Evolutionary conservation across 2,329 filamentous ascomycete genomes (phyloP), one percentile per base, ranked within the genome.

Genomic region (Beauveria scarabaeidicola): DNA sequence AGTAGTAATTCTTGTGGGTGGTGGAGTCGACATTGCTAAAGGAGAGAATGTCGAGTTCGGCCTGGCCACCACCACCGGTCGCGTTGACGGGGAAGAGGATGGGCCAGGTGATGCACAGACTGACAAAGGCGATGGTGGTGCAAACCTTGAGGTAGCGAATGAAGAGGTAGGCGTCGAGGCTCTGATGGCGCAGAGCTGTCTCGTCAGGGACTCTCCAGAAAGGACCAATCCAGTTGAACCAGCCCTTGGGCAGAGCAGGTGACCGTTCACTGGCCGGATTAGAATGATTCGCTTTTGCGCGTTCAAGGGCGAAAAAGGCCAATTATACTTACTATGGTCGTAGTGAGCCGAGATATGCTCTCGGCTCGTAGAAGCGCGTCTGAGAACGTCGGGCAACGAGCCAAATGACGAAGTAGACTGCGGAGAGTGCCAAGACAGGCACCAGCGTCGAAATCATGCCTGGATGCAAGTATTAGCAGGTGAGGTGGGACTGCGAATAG

Each of bases 161-260:
- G 44, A 58, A 62, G 23, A 97, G 83, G 70, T 91, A 97, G 36
- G 88, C 86, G 71, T 97, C 93, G 63, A 97, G 82, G 3, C 90
- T 91, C 71, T 91, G 89, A 73, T 96, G 90, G 65, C 92, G 88
- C 44, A 97, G 81, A 27, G 91, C 81, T 67, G 90, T 94, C 61
- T 85, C 85, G 72, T 97, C 92, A 6, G 81, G 78, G 51, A 85
- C 73, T 66, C 81, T 81, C 74, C 81, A 82, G 72, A 89, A 85
- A 10, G 80, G 75, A 44, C 72, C 72, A 63, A 89, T 73, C 86
- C 86, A 89, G 66, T 80, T 78, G 68, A 86, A 78, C 54, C 81
- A 71, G 47, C 84, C 84, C n/a, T 69, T 74, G 2, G 83, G 80
- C 2, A 85, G 76, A 17, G 74, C 69, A 1, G 81, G 81, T 52